phyloP scores from a whole-genome alignment of 2,329 filamentous ascomycete species.

The Aspergillus phoenicis region DNA sequence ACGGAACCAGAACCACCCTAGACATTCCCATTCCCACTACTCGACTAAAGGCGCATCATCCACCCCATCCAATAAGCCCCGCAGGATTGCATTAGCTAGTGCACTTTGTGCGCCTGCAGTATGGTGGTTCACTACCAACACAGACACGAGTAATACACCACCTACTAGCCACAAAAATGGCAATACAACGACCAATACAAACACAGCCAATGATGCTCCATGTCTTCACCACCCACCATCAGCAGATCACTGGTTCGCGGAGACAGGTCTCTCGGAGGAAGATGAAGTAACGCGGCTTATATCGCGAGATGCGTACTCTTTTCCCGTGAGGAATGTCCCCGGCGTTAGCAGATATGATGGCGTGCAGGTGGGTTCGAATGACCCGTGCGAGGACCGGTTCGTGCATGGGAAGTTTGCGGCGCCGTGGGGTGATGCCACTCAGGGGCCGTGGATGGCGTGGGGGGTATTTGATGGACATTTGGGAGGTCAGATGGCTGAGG shows the following conservation, averaged over 20 bases:
- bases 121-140: too few relatives aligned
- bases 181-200: background rate
- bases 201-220: slow-evolving; percentile 18
- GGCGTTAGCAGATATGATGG: slow-evolving; percentile 31
- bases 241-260: slow-evolving; percentile 13
- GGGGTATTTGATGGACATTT: slow-evolving; percentile 47
- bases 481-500: slow-evolving; percentile 29
- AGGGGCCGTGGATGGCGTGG: slow-evolving; percentile 37
- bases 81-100: too few relatives aligned
- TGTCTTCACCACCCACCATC: slow-evolving; percentile 16
- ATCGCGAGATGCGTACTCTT: slow-evolving; percentile 28
- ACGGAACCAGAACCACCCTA: too few relatives aligned
- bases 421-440: slow-evolving; percentile 21
- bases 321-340: slow-evolving; percentile 19
- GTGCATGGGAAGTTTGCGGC: slow-evolving; percentile 29
- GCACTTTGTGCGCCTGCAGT: too few relatives aligned
- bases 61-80: too few relatives aligned
- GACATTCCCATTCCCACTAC: too few relatives aligned
- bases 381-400: slow-evolving; percentile 37
- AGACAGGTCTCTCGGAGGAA: slow-evolving; percentile 20
- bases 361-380: slow-evolving; percentile 39
- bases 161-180: background rate
- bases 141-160: too few relatives aligned
- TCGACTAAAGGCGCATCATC: too few relatives aligned
- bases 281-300: slow-evolving; percentile 25